phyloP scores from a whole-genome alignment of 768 basidiomycete genomes.

The Amanita pseudoporphyria region DNA sequence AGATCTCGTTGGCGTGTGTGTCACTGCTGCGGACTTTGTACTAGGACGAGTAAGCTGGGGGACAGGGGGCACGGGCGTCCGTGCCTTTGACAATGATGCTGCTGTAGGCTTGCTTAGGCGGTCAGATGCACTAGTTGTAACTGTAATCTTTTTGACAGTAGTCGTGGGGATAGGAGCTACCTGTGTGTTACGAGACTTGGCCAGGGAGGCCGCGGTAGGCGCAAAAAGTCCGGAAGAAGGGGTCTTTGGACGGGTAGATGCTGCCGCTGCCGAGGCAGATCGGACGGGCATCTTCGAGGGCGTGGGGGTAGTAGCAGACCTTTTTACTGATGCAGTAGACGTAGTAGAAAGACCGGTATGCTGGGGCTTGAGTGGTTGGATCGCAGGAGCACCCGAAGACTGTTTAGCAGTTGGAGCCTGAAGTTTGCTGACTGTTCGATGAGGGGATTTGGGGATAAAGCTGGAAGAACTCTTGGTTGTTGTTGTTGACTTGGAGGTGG shows the following conservation, averaged over 20 bases:
- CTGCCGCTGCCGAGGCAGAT: slow-evolving; percentile 24
- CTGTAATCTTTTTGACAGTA: slow-evolving; percentile 43
- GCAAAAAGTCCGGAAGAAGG: slow-evolving; percentile 65
- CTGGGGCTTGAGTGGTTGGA: slow-evolving; percentile 23
- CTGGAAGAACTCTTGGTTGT: neutral
- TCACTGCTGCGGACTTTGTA: slow-evolving; percentile 13
- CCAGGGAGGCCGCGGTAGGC: slow-evolving; percentile 77
- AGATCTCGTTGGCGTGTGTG: slow-evolving; percentile 19
- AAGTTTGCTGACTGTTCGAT: slow-evolving; percentile 8
- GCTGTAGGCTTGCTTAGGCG: slow-evolving; percentile 79
- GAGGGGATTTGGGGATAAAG: slow-evolving; percentile 8
- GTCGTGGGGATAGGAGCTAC: slow-evolving; percentile 29
- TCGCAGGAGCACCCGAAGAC: slow-evolving; percentile 5
- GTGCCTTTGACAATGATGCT: slow-evolving; percentile 58
- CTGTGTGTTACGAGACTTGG: slow-evolving; percentile 49
- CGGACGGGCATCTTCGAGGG: slow-evolving; percentile 23
- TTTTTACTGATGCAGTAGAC: slow-evolving; percentile 20
- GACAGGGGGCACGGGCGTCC: slow-evolving; percentile 26
- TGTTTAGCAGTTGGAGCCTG: neutral
- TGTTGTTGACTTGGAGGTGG: neutral
- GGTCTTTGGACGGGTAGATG: slow-evolving; percentile 42
- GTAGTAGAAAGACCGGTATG: slow-evolving; percentile 31
- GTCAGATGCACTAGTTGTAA: slow-evolving; percentile 46
- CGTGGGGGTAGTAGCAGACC: slow-evolving; percentile 15
- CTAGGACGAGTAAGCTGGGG: slow-evolving; percentile 18